Conservation (phyloP, 2,329 filamentous ascomycete species). For the Metarhizium guizhouense region DNA sequence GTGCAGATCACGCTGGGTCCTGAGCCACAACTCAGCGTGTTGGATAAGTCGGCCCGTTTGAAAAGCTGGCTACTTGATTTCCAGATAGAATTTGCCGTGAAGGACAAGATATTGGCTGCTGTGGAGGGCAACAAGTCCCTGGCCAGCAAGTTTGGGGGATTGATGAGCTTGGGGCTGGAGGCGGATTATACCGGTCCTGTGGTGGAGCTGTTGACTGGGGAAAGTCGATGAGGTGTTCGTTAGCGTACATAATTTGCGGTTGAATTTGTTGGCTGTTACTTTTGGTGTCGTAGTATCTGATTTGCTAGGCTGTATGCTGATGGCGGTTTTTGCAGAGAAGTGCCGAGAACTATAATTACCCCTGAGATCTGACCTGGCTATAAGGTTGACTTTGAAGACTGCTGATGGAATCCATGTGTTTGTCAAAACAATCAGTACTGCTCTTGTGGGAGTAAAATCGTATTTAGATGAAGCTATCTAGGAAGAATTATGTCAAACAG, state of each 20-base stretch:
- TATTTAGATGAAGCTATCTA: too few relatives aligned
- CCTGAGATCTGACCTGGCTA: neutral
- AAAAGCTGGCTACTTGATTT: neutral
- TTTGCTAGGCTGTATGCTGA: neutral
- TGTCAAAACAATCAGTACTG: too few relatives aligned
- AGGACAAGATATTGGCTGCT: constrained; percentile 2
- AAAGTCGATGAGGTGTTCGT: neutral
- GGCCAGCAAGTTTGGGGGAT: neutral
- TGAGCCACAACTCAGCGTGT: neutral
- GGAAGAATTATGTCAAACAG: too few relatives aligned
- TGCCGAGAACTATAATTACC: too few relatives aligned
- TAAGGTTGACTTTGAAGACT: neutral
- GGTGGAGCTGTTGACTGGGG: constrained; percentile 3
- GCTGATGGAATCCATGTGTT: too few relatives aligned
- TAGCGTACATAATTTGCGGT: neutral
- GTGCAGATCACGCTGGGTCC: neutral
- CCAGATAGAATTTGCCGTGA: constrained; percentile 3
- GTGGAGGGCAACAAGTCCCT: neutral
- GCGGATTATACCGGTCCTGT: neutral
- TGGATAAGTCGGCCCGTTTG: neutral
- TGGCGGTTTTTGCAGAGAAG: too few relatives aligned
- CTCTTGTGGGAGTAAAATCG: too few relatives aligned
- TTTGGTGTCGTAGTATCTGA: neutral
- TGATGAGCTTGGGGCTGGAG: constrained; percentile 5
- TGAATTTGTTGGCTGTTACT: neutral